Evolutionary conservation across 768 basidiomycete species (phyloP).

Genomic region (Dacryopinax primogenitus): DNA sequence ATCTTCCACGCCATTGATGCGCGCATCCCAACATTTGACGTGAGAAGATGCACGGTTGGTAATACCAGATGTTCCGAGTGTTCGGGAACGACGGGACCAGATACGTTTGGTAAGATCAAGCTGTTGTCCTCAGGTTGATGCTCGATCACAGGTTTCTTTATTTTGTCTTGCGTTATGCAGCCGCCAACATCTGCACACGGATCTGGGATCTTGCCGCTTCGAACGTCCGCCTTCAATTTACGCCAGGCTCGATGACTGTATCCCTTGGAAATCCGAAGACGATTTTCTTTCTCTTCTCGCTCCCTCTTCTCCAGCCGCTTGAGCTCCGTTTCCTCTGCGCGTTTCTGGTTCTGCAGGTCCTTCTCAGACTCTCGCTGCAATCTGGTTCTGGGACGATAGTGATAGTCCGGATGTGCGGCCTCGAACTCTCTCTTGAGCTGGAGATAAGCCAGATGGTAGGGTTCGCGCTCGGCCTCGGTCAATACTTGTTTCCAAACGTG

Average conservation of each 20-base stretch:
- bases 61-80: background rate
- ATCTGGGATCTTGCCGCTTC: background rate
- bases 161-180: background rate
- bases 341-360: background rate
- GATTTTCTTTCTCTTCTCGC: background rate
- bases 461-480: background rate
- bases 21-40: background rate
- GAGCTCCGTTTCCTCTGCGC: background rate
- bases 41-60: background rate
- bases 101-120: background rate
- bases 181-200: background rate
- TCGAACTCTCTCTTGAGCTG: slow-evolving; percentile 5
- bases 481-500: background rate
- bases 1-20: background rate
- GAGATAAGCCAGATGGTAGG: background rate
- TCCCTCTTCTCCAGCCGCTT: background rate
- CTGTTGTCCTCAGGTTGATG: background rate
- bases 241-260: slow-evolving; percentile 6
- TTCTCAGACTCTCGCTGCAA: background rate
- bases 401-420: background rate
- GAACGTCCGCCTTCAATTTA: background rate
- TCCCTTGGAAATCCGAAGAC: background rate
- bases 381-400: background rate
- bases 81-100: background rate
- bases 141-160: background rate